phyloP scores from a whole-genome alignment of 805 yeast genomes.

The Wickerhamiella siamensis region DNA sequence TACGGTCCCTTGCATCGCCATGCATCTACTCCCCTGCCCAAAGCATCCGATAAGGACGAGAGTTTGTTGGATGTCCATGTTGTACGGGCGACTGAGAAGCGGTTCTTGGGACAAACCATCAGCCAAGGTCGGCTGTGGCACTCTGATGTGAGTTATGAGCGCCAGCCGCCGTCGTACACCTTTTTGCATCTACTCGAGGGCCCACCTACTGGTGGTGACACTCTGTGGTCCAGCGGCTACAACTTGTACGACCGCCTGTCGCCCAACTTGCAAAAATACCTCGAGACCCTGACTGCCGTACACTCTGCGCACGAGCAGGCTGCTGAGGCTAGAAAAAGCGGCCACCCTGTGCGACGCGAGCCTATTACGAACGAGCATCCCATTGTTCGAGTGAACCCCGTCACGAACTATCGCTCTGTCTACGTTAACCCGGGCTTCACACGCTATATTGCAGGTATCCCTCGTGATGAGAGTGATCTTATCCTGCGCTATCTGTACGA shows the following conservation, averaged over 20 bases:
- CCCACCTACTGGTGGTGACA: conserved; percentile 42
- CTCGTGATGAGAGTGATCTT: conserved; percentile 53
- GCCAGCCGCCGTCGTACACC: conserved; percentile 60
- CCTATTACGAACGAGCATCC: conserved; percentile 45
- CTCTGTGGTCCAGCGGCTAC: conserved; percentile 40
- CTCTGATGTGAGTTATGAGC: conserved; percentile 63
- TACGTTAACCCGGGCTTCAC: conserved; percentile 46
- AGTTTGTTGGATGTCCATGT: conserved; percentile 27
- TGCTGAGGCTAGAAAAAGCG: conserved; percentile 29
- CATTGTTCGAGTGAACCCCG: conserved; percentile 48
- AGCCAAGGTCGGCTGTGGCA: conserved; percentile 37
- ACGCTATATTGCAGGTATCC: conserved; percentile 54
- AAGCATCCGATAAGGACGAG: conserved; percentile 35
- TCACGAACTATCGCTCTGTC: conserved; percentile 46
- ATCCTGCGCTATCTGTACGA: conserved; percentile 43
- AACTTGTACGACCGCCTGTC: conserved; percentile 42
- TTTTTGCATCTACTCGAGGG: conserved; percentile 48
- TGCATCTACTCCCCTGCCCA: conserved; percentile 27
- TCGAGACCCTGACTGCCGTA: conserved; percentile 44
- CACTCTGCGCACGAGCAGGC: conserved; percentile 38
- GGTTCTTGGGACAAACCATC: conserved; percentile 17
- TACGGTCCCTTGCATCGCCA: conserved; percentile 34
- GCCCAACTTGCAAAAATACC: conserved; percentile 32
- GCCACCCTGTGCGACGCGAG: conserved; percentile 34
- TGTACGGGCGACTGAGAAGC: conserved; percentile 16